Evolutionary conservation across 306 rosid species (phyloP), one percentile per base, ranked within the genome.

Genomic region (Rosa chinensis): DNA sequence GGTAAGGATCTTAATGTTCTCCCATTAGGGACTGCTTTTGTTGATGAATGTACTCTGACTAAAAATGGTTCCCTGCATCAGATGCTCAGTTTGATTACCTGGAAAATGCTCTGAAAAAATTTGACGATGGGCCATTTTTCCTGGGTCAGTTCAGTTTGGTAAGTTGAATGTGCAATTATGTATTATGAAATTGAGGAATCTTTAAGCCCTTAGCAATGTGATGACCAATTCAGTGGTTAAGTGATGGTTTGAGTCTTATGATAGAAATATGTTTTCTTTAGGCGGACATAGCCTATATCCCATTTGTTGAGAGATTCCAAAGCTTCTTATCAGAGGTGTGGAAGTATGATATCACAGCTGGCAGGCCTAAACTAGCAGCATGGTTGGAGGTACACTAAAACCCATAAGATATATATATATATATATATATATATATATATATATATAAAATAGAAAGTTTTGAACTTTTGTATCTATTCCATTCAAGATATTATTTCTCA

Each of bases 71-170:
- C 67, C 71, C 66, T 79, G 43, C 55, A 76, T 45, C 82, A 91
- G 95, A 84, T 70, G 80, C 85, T 50, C 84, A 87, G 80, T 88
- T 92, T 89, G 97, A 92, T 77, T 89, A 83, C 83, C 72, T 94
- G 87, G 98, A 94, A 82, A 87, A 89, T 72, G 88, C 94, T 85
- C 90, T 94, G 78, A 85, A 82, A 35, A 90, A 86, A 70, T 92
- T 87, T 69, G 91, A 86, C 11, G 96, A 89, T 53, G 96, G 97
- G 8, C 96, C 98, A 47, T 89, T 87, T 87, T 63, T 94, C 75
- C 85, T 94, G 42, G 97, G 97, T 25, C 88, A 86, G 59, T 79
- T 94, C 49, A 92, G 98, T 72, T 79, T 73, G 92, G 98, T 92
- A 75, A 85, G 87, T 89, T 39, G 40, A 39, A n/a, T 73, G 10